Base-by-base conservation (phyloP, 495 filamentous ascomycete species). In the Annulohypoxylon stygium region DNA sequence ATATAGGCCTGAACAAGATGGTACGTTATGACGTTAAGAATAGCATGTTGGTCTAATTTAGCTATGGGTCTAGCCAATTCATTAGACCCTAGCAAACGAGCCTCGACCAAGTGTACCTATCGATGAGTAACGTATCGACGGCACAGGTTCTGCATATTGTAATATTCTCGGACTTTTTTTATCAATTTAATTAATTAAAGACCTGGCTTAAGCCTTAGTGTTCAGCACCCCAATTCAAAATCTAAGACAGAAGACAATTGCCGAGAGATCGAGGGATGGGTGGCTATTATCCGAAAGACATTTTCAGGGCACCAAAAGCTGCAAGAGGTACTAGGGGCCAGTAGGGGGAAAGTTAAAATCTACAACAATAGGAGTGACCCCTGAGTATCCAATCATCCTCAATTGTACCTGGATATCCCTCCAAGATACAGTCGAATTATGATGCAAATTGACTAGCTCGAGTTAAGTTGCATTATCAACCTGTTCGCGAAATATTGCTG, bases 11-110 rank as follows among this genome's bases (percentile, higher is more conserved):
- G 5, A 4, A 61, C 36, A 61, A 33, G 33, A 66, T 68, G 64
- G 50, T 47, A 70, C 51, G 67, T 70, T 70, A 74, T 70, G 71
- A 70, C 67, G 71, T 68, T 66, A 23, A 37, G 33, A 26, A 61
- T 16, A 55, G 14, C 43, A 41, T 53, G 66, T 61, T 53, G 41
- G 43, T 10, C 39, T 36, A 26, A 14, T 14, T 43, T 43, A 57
- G 33, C 20, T 57, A 23, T 39, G 26, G 37, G 25, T 47, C 43
- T 50, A 39, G 45, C 16, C 45, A 18, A 14, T 45, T 41, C 47
- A 10, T n/a, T 5, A 61, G 57, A 48, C 6, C 36, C 10, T 4
- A 34, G 36, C 50, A 55, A 39, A 62, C 41, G 18, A 55, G 26
- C 2, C 12, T 34, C 43, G 54, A 25, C 34, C 55, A 45, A 8